These are phyloP conservation scores for Cercospora sesami DNA, from an alignment of 2,329 filamentous ascomycete genomes.

Conservation along the genomic window DNA sequence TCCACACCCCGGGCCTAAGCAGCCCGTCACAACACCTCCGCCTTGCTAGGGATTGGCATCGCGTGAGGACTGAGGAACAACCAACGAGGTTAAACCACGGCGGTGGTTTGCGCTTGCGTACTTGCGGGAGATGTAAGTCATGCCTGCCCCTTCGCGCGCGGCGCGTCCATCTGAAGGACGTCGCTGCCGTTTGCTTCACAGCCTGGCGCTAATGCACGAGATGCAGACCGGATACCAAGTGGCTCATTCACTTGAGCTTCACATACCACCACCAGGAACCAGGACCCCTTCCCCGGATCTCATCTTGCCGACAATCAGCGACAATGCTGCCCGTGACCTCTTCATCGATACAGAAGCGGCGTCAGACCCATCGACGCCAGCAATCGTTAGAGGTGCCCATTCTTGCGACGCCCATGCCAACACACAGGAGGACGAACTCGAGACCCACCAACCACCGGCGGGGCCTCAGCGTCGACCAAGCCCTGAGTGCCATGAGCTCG, in stretches of 20 bases:
- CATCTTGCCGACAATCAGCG: slow-evolving; percentile 17
- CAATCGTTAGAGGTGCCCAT: slow-evolving; percentile 77
- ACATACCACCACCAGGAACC: slow-evolving; percentile 5
- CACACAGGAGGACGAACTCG: slow-evolving; percentile 46
- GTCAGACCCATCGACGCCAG: slow-evolving; percentile 79
- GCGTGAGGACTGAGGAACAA: slow-evolving; percentile 13
- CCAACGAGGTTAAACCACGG: slow-evolving; percentile 11
- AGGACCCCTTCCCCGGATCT: slow-evolving; percentile 14
- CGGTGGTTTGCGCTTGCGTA: slow-evolving; percentile 18
- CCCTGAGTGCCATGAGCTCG: slow-evolving; percentile 28
- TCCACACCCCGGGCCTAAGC: neutral
- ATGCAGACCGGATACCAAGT: slow-evolving; percentile 10
- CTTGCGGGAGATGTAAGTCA: slow-evolving; percentile 14
- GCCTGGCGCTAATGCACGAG: slow-evolving; percentile 1
- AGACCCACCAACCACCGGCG: slow-evolving; percentile 64
- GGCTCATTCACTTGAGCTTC: slow-evolving; percentile 18
- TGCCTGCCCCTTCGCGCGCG: neutral
- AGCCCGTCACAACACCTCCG: slow-evolving; percentile 11
- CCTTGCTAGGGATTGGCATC: slow-evolving; percentile 15
- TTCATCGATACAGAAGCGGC: slow-evolving; percentile 70
- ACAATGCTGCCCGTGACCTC: slow-evolving; percentile 73
- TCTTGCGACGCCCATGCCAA: slow-evolving; percentile 64
- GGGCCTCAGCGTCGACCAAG: slow-evolving; percentile 80
- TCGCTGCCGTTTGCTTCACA: neutral
- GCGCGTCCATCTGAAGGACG: neutral